These are phyloP conservation scores for Oryza coarctata DNA, from an alignment of 176 grass and related monocot species.

Conservation along the genomic window DNA sequence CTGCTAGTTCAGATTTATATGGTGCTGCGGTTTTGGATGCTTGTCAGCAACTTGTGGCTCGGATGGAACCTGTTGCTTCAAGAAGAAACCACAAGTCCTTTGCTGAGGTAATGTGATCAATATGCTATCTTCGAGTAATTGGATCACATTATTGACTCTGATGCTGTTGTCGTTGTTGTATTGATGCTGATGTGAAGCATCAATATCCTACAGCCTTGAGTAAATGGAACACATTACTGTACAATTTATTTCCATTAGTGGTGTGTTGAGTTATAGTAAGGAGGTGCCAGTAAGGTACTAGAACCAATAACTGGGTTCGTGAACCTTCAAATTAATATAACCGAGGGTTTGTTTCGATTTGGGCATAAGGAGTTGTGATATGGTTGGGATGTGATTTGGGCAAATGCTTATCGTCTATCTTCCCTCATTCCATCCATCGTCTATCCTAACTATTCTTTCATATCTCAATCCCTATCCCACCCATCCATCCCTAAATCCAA, in stretches of 20 bases:
- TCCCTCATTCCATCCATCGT: no score
- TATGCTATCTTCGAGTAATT: not conserved
- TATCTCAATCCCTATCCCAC: no score
- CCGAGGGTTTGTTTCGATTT: not conserved
- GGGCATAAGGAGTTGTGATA: no score
- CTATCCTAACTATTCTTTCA: no score
- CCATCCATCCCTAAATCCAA: no score
- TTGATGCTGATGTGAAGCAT: slow-evolving; percentile 14
- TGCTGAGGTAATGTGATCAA: slow-evolving; percentile 65
- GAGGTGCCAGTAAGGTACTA: not conserved
- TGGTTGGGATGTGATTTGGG: no score
- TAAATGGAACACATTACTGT: not conserved
- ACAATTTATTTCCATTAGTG: not conserved
- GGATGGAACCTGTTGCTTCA: slow-evolving; percentile 81
- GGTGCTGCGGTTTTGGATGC: slow-evolving; percentile 95
- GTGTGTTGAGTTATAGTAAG: not conserved
- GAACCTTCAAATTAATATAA: not conserved
- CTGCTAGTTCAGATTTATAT: slow-evolving; percentile 95
- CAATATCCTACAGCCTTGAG: not conserved
- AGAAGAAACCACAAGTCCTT: slow-evolving; percentile 70
- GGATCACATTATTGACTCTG: not conserved
- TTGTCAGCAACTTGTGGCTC: slow-evolving; percentile 86
- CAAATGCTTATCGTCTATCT: no score
- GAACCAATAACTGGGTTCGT: not conserved
- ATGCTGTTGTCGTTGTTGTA: no score